A percentile compares a stretch with the other conserved stretches of the same genome.
Conservation (phyloP, 352 stramenopile species). For the Sclerospora graminicola region DNA sequence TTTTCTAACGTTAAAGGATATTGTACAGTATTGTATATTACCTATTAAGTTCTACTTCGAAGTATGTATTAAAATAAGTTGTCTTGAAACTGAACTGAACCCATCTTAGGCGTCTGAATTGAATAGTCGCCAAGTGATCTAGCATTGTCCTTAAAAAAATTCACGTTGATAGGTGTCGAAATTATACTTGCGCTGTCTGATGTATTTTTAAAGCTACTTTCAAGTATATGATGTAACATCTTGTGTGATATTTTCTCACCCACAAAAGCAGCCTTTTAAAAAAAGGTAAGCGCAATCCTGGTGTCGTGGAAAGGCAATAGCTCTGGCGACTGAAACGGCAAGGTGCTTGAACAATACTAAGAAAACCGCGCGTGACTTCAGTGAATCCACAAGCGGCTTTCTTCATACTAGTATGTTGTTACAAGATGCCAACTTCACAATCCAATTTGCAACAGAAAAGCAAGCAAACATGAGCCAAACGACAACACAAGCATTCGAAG, state of each 20-base stretch:
- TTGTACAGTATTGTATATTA: too few species aligned
- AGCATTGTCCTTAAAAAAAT: too few species aligned
- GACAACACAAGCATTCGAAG: conserved; percentile 6
- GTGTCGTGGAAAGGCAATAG: conserved; percentile 12
- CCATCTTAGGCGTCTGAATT: too few species aligned
- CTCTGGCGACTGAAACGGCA: conserved; percentile 18
- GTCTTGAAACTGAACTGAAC: too few species aligned
- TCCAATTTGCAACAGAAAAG: conserved; percentile 8
- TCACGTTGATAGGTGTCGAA: too few species aligned
- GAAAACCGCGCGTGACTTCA: conserved; percentile 3
- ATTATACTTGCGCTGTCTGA: too few species aligned
- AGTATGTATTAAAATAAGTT: too few species aligned
- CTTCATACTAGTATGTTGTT: conserved; percentile 3
- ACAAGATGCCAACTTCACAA: conserved; percentile 10
- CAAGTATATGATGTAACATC: too few species aligned
- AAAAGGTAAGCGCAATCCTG: conserved; percentile 6
- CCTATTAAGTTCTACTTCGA: too few species aligned
- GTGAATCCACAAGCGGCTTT: conserved; percentile 1
- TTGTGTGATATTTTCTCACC: not conserved
- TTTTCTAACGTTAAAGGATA: too few species aligned
- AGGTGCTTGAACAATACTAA: conserved; percentile 5
- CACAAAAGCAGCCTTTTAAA: not conserved
- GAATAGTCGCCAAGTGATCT: too few species aligned
- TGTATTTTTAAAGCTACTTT: too few species aligned
- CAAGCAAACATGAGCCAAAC: conserved; percentile 9